Percentiles rank a stretch among this genome's conserved stretches.
phyloP scores from a whole-genome alignment of 164 flowering plant species.

The Magnolia officinalis region DNA sequence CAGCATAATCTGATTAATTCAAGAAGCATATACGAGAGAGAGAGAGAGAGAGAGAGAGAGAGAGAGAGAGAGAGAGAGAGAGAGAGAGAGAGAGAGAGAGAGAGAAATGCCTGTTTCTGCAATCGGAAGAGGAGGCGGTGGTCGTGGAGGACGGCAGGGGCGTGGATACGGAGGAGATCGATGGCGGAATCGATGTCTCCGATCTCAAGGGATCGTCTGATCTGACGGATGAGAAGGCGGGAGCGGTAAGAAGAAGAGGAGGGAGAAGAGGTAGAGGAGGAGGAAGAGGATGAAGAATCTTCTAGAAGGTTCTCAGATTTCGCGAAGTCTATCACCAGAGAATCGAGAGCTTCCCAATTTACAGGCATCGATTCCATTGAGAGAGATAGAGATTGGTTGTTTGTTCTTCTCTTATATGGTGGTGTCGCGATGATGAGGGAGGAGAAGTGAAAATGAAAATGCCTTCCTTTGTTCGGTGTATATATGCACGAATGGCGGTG shows the following conservation, averaged over 20 bases:
- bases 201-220: constrained; percentile 57
- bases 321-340: constrained; percentile 77
- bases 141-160: constrained; percentile 74
- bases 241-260: constrained; percentile 70
- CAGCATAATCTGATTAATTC: background rate
- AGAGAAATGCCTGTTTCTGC: constrained; percentile 57
- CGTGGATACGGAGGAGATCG: constrained; percentile 66
- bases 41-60: background rate
- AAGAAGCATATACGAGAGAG: background rate
- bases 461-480: background rate
- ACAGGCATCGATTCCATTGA: constrained; percentile 72
- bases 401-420: background rate
- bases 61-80: background rate
- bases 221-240: constrained; percentile 66
- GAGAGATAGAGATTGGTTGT: background rate
- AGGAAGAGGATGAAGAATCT: constrained; percentile 16
- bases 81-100: background rate
- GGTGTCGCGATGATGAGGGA: background rate
- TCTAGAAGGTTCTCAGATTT: constrained; percentile 59
- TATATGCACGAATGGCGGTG: background rate
- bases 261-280: constrained; percentile 14
- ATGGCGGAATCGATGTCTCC: constrained; percentile 79
- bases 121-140: constrained; percentile 81
- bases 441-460: background rate
- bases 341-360: constrained; percentile 92